Evolutionary conservation across 78 protist species (phyloP), one percentile per base, ranked within the genome.

Genomic region (Ministeria vibrans): DNA sequence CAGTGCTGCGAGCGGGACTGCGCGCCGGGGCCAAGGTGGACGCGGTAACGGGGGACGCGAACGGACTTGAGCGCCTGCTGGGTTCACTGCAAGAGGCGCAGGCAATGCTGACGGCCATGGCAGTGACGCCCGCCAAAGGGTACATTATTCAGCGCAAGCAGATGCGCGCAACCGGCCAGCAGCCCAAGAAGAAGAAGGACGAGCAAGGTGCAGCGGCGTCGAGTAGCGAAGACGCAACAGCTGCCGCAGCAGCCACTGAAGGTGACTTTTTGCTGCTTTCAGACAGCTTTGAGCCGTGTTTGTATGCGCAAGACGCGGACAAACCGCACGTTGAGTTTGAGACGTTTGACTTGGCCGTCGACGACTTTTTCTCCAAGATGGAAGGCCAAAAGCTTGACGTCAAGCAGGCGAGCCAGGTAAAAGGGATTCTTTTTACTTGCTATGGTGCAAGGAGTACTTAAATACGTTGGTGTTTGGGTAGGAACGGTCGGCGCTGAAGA

Each of bases 281-380:
- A 4, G 66, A 59, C 32, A 20, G 23, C 9, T 68, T 39, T 46
- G 49, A 68, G 49, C 74, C 74, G 22, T 11, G 36, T n/a, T 23
- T 68, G 36, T 32, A 41, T n/a, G 39, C 15, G 30, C 74, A 68
- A 1, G 34, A 39, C n/a, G 27, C 6, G 39, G 46, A 3, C 18
- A 43, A 46, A 4, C 43, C 74, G 34, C n/a, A 39, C 49, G 13
- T 3, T 28, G 49, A 11, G 49, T 68, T 68, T 41, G 49, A 34
- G 20, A 64, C 87, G 30, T 96, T 95, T 78, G 88, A 86, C 45
- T 69, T 51, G 34, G 94, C 97, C 13, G 90, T 92, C 7, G 99
- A 96, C 76, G 91, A 88, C 43, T 93, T 68, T 90, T 96, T 90
- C 81, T 73, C 95, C 20, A 46, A 83, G 46, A 69, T 85, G 7